These are phyloP conservation scores for Platismatia glauca DNA, from an alignment of 495 filamentous ascomycete species.

Conservation along the genomic window DNA sequence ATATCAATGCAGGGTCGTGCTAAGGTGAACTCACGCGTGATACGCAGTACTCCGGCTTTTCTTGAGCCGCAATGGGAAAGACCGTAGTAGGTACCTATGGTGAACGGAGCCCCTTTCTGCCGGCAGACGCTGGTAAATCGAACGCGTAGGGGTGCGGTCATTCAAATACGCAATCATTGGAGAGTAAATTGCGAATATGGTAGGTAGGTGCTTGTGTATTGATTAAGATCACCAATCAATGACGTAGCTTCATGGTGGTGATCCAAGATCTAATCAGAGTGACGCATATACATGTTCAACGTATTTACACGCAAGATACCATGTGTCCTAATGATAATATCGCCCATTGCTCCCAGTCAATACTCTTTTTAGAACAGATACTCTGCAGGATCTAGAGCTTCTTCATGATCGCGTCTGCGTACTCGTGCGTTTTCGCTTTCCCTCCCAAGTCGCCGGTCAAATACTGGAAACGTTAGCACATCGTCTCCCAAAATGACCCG, in stretches of 20 bases:
- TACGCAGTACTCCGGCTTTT: neutral
- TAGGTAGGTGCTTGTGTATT: too few relatives aligned
- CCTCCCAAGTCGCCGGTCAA: conserved; percentile 94
- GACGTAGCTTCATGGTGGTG: neutral
- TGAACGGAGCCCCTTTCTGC: neutral
- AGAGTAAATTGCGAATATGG: too few relatives aligned
- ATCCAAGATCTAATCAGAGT: neutral
- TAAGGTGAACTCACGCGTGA: neutral
- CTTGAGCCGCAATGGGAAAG: neutral
- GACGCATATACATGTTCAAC: neutral
- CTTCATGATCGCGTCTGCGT: conserved; percentile 81
- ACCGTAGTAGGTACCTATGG: too few relatives aligned
- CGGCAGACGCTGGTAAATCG: too few relatives aligned
- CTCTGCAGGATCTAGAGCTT: conserved; percentile 49
- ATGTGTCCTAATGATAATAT: neutral
- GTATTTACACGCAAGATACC: neutral
- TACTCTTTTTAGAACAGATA: neutral
- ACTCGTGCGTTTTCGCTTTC: conserved; percentile 86
- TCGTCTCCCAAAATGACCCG: neutral
- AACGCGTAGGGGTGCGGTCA: too few relatives aligned
- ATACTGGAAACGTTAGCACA: conserved; percentile 32
- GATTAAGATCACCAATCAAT: too few relatives aligned
- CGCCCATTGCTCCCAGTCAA: neutral
- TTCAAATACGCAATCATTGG: too few relatives aligned
- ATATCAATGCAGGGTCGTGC: neutral